Percentiles rank a stretch among this genome's conserved stretches.
These are phyloP conservation scores for Puccinia triticina DNA, from an alignment of 1,284 basidiomycete species.

Conservation along the genomic window DNA sequence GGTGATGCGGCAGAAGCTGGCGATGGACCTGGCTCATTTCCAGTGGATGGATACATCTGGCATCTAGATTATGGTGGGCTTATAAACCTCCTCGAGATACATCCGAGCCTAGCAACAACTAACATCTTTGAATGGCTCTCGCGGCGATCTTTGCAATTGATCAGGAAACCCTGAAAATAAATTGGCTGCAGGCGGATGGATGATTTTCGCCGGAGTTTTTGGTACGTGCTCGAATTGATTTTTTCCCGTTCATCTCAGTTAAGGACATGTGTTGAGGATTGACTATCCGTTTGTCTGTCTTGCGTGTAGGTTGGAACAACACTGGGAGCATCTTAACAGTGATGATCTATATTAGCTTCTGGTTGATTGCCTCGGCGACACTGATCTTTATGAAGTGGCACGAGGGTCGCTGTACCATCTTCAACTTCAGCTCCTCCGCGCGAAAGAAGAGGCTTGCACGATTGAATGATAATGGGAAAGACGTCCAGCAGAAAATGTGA, in stretches of 20 bases:
- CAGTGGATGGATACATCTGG: slow-evolving; percentile 80
- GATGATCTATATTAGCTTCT: slow-evolving; percentile 76
- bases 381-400: slow-evolving; percentile 73
- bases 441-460: slow-evolving; percentile 39
- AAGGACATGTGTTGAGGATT: background rate
- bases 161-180: slow-evolving; percentile 51
- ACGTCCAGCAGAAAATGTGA: background rate
- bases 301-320: slow-evolving; percentile 61
- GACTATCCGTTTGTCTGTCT: slow-evolving; percentile 28
- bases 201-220: slow-evolving; percentile 46
- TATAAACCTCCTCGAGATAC: background rate
- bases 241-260: background rate
- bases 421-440: slow-evolving; percentile 57
- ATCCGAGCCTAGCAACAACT: background rate
- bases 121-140: background rate
- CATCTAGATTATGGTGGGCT: slow-evolving; percentile 61
- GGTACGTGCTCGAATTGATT: background rate
- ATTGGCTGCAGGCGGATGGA: slow-evolving; percentile 43
- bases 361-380: slow-evolving; percentile 70
- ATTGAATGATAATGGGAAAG: background rate
- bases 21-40: slow-evolving; percentile 78
- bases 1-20: slow-evolving; percentile 76
- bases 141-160: background rate
- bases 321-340: slow-evolving; percentile 68
- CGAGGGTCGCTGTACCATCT: slow-evolving; percentile 63